Conservation (phyloP, 2,329 filamentous ascomycete species). For the Fusarium sp. region DNA sequence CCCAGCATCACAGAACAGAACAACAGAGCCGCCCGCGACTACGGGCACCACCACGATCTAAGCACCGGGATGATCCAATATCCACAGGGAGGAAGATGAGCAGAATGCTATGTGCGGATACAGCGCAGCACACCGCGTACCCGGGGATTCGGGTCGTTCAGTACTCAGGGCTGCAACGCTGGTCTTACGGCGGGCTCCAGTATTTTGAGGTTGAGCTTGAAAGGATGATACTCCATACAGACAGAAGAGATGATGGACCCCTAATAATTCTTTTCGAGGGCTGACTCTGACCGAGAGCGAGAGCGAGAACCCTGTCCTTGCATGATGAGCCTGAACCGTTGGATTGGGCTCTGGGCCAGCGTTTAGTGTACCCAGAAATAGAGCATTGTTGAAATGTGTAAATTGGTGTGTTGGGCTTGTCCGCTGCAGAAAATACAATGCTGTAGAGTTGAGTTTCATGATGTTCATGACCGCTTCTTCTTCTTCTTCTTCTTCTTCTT, state of each 20-base stretch:
- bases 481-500: not conserved
- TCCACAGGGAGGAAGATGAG: conserved; percentile 7
- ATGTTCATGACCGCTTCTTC: not conserved
- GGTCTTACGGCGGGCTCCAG: conserved; percentile 21
- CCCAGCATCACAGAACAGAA: not conserved
- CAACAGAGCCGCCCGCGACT: conserved; percentile 24
- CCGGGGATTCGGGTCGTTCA: conserved; percentile 35
- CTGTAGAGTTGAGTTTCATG: not conserved
- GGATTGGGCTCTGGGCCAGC: conserved; percentile 33
- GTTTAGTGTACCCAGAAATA: conserved; percentile 21
- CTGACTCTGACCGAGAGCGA: conserved; percentile 20
- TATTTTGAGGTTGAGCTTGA: conserved; percentile 1
- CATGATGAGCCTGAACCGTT: conserved; percentile 41
- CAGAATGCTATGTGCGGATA: not conserved
- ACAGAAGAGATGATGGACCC: conserved; percentile 20
- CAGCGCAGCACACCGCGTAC: conserved; percentile 25
- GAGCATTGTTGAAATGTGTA: conserved; percentile 2
- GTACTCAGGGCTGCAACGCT: conserved; percentile 23
- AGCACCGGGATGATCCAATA: conserved; percentile 14
- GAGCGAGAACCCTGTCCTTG: conserved; percentile 33
- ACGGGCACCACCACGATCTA: conserved; percentile 13
- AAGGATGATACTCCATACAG: not conserved
- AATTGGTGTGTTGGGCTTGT: not conserved
- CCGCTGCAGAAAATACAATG: not conserved
- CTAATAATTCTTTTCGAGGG: conserved; percentile 5